phyloP scores from a whole-genome alignment of 2,329 filamentous ascomycete species.

The Colletotrichum liriopes region DNA sequence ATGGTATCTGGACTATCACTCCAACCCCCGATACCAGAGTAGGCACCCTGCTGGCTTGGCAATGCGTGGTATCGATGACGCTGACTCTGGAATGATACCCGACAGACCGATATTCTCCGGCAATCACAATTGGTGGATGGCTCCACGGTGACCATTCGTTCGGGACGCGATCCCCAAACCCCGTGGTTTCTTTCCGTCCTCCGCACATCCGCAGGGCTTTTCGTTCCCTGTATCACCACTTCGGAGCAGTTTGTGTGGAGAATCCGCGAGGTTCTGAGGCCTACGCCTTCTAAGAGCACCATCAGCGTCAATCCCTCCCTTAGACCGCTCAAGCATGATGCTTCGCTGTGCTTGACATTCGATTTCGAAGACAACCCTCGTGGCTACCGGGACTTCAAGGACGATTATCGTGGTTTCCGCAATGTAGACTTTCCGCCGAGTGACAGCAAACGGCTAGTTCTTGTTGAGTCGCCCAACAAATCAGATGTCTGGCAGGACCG shows the following conservation, averaged over 20 bases:
- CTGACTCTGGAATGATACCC: not conserved
- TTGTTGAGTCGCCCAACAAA: not conserved
- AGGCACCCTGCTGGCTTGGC: not conserved
- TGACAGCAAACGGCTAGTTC: not conserved
- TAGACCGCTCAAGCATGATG: not conserved
- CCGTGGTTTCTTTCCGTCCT: conserved; percentile 20
- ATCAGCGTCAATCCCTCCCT: not conserved
- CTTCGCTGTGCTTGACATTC: conserved; percentile 20
- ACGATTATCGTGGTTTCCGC: conserved; percentile 11
- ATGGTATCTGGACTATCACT: conserved; percentile 28
- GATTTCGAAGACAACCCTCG: conserved; percentile 15
- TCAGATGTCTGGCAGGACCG: conserved; percentile 1
- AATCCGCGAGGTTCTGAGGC: not conserved
- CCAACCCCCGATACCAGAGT: not conserved
- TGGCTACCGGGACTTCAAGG: conserved; percentile 10
- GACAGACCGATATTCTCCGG: not conserved
- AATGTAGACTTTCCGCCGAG: not conserved
- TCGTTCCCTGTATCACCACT: conserved; percentile 29
- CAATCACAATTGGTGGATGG: conserved; percentile 15
- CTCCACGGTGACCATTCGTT: conserved; percentile 10
- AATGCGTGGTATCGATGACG: not conserved
- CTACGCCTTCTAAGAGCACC: not conserved
- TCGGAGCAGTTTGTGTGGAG: conserved; percentile 20
- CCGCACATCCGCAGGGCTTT: conserved; percentile 20
- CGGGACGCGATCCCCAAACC: not conserved